Percentiles rank a stretch among this genome's conserved stretches.
phyloP scores from a whole-genome alignment of 768 basidiomycete species.

The Gautieria morchelliformis region DNA sequence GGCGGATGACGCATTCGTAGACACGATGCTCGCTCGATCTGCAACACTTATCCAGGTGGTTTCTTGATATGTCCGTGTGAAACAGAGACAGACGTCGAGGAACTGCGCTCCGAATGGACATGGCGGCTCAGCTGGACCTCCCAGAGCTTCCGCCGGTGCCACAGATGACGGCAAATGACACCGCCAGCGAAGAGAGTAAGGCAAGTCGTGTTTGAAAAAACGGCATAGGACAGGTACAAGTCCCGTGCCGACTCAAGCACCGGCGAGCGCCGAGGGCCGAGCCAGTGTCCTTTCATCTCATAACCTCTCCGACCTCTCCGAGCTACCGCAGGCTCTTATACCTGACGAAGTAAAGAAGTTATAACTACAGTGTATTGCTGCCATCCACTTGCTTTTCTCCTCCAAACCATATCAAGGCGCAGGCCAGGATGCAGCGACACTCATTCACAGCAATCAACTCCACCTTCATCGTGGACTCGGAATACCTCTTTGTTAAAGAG shows the following conservation, averaged over 20 bases:
- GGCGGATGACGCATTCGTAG: no score
- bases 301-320: not conserved
- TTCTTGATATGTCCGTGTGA: no score
- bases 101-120: no score
- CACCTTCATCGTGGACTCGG: slow-evolving; percentile 77
- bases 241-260: not conserved
- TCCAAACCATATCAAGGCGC: not conserved
- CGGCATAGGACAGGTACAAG: not conserved
- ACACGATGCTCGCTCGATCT: no score
- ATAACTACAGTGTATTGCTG: not conserved
- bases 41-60: no score
- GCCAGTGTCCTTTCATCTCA: not conserved
- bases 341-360: not conserved
- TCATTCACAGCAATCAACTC: slow-evolving; percentile 79
- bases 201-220: not conserved
- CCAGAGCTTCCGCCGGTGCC: no score
- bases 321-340: not conserved
- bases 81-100: no score
- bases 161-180: no score
- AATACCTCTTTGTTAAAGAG: slow-evolving; percentile 93
- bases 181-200: no score
- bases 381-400: not conserved
- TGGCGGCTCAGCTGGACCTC: not conserved
- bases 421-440: slow-evolving; percentile 53
- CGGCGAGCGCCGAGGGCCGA: not conserved